Percentiles rank a stretch among this genome's conserved stretches.
Conservation (phyloP, 495 filamentous ascomycete species). For the Cairneyella variabilis region DNA sequence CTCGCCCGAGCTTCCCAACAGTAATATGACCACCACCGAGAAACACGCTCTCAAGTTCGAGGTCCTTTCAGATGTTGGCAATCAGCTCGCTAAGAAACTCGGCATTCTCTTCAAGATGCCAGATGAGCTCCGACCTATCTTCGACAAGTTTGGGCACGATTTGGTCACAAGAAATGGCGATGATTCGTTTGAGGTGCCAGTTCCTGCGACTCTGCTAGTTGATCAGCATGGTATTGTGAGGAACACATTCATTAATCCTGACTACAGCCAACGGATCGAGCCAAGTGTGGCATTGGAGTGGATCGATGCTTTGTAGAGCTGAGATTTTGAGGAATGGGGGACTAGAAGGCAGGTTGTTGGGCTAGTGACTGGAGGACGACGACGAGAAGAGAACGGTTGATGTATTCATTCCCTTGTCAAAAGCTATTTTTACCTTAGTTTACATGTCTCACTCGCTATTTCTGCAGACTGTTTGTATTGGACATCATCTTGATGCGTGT, state of each 20-base stretch:
- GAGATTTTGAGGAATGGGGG: too few relatives aligned
- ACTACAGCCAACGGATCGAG: constrained; percentile 32
- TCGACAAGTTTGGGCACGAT: constrained; percentile 25
- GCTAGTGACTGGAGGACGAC: too few relatives aligned
- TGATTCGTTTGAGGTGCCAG: constrained; percentile 29
- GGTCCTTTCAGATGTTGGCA: constrained; percentile 36
- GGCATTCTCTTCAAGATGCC: constrained; percentile 30
- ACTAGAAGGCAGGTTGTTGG: too few relatives aligned
- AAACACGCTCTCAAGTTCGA: constrained; percentile 34
- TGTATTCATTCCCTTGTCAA: too few relatives aligned
- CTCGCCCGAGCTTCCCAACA: constrained; percentile 35
- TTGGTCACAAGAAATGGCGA: constrained; percentile 28
- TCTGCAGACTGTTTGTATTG: too few relatives aligned
- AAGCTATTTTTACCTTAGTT: too few relatives aligned
- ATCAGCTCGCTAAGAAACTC: constrained; percentile 32
- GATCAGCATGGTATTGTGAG: constrained; percentile 30
- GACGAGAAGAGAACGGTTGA: too few relatives aligned
- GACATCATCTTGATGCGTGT: too few relatives aligned
- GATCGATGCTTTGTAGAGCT: constrained; percentile 26
- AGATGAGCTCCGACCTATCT: constrained; percentile 24
- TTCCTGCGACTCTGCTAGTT: constrained; percentile 34
- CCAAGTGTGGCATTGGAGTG: constrained; percentile 30
- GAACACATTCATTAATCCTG: constrained; percentile 32
- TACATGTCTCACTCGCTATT: too few relatives aligned
- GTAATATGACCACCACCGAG: constrained; percentile 28